Evolutionary conservation across 345 rosid species (phyloP).

Genomic region (Citrus australasica): DNA sequence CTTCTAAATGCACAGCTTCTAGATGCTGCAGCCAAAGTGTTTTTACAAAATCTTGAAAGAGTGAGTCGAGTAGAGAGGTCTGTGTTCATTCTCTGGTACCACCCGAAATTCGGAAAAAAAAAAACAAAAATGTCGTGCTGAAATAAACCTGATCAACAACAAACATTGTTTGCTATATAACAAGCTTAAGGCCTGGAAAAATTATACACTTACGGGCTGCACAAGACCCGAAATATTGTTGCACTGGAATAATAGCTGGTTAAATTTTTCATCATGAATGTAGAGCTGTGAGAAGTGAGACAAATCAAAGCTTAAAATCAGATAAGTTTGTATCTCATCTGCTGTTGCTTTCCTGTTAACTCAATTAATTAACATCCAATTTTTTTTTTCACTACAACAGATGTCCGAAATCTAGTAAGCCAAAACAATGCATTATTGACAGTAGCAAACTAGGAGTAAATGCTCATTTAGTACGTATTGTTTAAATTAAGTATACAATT

Average conservation of each 20-base stretch:
- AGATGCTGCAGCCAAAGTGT: too few species aligned
- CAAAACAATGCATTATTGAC: too few species aligned
- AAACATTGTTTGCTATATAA: neutral
- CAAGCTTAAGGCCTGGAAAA: neutral
- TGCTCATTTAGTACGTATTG: too few species aligned
- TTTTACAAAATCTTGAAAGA: slow-evolving; percentile 82
- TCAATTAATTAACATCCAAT: too few species aligned
- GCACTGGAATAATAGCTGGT: slow-evolving; percentile 90
- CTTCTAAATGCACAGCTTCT: too few species aligned
- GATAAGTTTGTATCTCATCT: too few species aligned
- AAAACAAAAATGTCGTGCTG: neutral
- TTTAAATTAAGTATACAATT: too few species aligned
- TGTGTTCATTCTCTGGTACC: slow-evolving; percentile 75
- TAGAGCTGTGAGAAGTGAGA: slow-evolving; percentile 50
- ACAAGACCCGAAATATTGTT: slow-evolving; percentile 86
- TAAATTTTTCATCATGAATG: slow-evolving; percentile 75
- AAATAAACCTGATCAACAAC: neutral
- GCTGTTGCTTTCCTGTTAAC: too few species aligned
- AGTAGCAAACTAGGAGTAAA: too few species aligned
- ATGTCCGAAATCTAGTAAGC: too few species aligned
- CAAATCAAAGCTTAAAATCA: too few species aligned
- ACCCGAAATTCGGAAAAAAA: slow-evolving; percentile 36
- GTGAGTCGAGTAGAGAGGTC: slow-evolving; percentile 83
- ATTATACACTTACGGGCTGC: slow-evolving; percentile 69
- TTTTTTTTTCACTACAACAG: too few species aligned